Conservation (phyloP, 2,329 filamentous ascomycete genomes). For the Aspergillus ibericus region DNA sequence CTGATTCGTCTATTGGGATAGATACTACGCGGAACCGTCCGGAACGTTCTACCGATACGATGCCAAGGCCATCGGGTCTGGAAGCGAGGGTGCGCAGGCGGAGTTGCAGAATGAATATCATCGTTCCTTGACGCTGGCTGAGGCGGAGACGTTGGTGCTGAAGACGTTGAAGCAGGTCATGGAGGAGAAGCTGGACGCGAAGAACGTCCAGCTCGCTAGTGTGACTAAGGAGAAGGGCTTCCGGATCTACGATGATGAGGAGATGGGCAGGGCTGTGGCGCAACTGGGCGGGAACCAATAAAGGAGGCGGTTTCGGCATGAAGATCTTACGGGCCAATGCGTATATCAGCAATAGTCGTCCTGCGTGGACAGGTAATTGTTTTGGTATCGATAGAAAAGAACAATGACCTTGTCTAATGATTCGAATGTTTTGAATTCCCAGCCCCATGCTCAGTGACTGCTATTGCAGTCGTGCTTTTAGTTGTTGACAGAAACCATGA, state of each 20-base stretch:
- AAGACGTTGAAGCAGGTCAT: slow-evolving; percentile 99
- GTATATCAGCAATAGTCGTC: slow-evolving; percentile 17
- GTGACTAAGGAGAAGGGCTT: slow-evolving; percentile 98
- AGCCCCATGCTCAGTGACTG: not conserved
- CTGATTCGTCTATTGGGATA: slow-evolving; percentile 29
- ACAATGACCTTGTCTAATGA: slow-evolving; percentile 26
- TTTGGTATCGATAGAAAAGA: slow-evolving; percentile 31
- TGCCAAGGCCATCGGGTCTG: slow-evolving; percentile 96
- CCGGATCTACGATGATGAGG: slow-evolving; percentile 96
- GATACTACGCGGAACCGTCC: slow-evolving; percentile 95
- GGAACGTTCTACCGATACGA: slow-evolving; percentile 99
- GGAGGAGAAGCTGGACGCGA: slow-evolving; percentile 98
- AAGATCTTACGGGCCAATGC: slow-evolving; percentile 15
- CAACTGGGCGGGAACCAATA: slow-evolving; percentile 54
- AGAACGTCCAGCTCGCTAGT: slow-evolving; percentile 97
- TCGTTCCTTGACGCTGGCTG: slow-evolving; percentile 88
- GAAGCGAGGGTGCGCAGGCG: slow-evolving; percentile 94
- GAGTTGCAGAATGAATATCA: slow-evolving; percentile 99
- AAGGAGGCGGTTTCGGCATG: slow-evolving; percentile 21
- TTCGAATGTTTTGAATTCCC: slow-evolving; percentile 6
- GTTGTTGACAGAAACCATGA: not conserved
- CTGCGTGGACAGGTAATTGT: slow-evolving; percentile 19
- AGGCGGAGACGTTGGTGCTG: slow-evolving; percentile 91
- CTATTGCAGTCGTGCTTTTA: not conserved
- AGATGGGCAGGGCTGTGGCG: slow-evolving; percentile 92